Base-by-base conservation (phyloP, 1,139 yeast species). In the Diutina pseudorugosa region DNA sequence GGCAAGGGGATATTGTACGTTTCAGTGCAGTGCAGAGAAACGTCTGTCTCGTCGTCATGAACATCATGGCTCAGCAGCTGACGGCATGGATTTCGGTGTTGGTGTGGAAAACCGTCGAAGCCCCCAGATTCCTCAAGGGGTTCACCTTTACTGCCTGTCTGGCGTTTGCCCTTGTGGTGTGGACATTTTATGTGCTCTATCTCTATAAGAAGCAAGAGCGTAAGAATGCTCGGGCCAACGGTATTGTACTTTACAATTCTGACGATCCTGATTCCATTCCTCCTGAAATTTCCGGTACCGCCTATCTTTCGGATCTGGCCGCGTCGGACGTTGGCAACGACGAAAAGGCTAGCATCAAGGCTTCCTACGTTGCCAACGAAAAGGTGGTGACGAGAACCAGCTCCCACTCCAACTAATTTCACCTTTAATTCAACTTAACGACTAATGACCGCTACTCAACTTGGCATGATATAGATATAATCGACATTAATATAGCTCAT, bases 191-290 rank as follows among this genome's bases (percentile, higher is more conserved):
- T 7, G 83, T 79, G 6, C 70, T 81, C 56, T 76, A 69, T 60
- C 71, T 79, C 55, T 82, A 81, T 68, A 83, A 82, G 64, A 72
- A 72, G 51, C 77, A 80, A 53, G 88, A 83, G 61, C 71, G 74
- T 54, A 64, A 63, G 51, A 61, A 71, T 54, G 83, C 86, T 12
- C 64, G 65, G 51, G 74, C 70, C 25, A 79, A 81, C 57, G 84
- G 83, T 36, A 77, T 79, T 54, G 68, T 72, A 36, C 54, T 79
- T 20, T 77, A 70, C 60, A 73, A 77, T 57, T 73, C 81, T 59
- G 8, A 45, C 55, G 23, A 48, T 50, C 54, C 57, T 4, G 58
- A 54, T 18, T 25, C 49, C 40, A 45, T 45, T 12, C 36, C 36
- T 14, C 36, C 36, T 30, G 36, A 30, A 30, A 12, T 30, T 2